phyloP scores from a whole-genome alignment of 1,284 basidiomycete genomes.

The Cystobasidium slooffiae region DNA sequence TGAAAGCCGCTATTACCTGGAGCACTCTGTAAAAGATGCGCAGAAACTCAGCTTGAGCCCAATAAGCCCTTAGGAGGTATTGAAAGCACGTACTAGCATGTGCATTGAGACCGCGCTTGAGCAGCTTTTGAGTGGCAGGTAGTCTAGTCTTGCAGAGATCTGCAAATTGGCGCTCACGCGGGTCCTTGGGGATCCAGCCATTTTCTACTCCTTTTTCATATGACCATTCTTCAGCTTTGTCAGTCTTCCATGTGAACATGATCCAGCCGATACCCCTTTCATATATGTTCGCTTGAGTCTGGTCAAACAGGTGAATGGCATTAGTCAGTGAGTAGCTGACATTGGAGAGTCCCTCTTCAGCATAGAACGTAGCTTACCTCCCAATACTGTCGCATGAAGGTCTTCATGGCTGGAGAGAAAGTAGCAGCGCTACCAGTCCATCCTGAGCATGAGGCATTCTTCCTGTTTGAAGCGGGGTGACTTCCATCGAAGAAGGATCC shows the following conservation, averaged over 20 bases:
- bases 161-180: conserved; percentile 58
- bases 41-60: too few relatives aligned
- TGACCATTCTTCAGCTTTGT: conserved; percentile 64
- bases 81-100: neutral
- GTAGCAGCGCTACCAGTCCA: conserved; percentile 71
- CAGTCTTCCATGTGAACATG: conserved; percentile 76
- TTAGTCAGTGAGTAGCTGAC: neutral
- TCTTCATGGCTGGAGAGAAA: conserved; percentile 82
- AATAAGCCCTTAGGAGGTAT: too few relatives aligned
- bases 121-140: neutral
- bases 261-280: conserved; percentile 66
- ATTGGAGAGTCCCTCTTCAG: neutral
- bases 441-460: conserved; percentile 69
- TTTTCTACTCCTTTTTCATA: conserved; percentile 67
- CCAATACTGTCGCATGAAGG: conserved; percentile 78
- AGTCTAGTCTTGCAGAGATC: conserved; percentile 24
- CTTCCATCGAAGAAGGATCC: conserved; percentile 31
- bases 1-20: too few relatives aligned
- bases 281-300: conserved; percentile 32
- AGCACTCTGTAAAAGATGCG: too few relatives aligned
- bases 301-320: neutral
- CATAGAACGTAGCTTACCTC: conserved; percentile 61
- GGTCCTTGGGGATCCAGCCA: conserved; percentile 80
- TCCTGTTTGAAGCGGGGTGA: conserved; percentile 48
- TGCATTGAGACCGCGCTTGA: neutral